Percentiles rank a stretch among this genome's conserved stretches.
Conservation (phyloP, 1,284 basidiomycete species). For the Apiotrichum mycotoxinovorans region DNA sequence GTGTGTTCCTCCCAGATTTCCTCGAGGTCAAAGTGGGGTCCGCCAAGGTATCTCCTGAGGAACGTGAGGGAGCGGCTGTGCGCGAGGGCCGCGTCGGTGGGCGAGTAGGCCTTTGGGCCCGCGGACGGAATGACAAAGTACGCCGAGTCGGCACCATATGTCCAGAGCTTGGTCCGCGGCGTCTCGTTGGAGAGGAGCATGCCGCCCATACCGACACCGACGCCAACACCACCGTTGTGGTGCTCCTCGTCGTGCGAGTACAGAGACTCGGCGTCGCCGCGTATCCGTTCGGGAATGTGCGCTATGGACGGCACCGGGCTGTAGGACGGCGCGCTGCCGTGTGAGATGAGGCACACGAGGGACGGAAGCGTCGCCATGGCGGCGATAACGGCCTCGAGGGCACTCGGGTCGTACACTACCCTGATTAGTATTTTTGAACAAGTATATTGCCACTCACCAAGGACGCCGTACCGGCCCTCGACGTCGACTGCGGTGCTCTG, state of each 20-base stretch:
- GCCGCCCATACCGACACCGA: not conserved
- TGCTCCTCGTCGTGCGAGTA: not conserved
- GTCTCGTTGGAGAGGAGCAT: not conserved
- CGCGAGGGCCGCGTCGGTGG: slow-evolving; percentile 13
- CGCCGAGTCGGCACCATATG: slow-evolving; percentile 12
- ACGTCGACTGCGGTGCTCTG: slow-evolving; percentile 4
- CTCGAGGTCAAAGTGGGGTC: slow-evolving; percentile 24
- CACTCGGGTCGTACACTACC: slow-evolving; percentile 23
- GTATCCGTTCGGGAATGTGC: slow-evolving; percentile 9
- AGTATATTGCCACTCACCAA: slow-evolving; percentile 9
- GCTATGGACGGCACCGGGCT: slow-evolving; percentile 9
- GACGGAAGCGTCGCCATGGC: slow-evolving; percentile 2
- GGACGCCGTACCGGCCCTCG: slow-evolving; percentile 8
- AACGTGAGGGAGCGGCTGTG: slow-evolving; percentile 20
- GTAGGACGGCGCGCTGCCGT: slow-evolving; percentile 14
- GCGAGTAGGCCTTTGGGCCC: slow-evolving; percentile 18
- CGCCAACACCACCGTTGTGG: not conserved
- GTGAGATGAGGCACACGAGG: slow-evolving; percentile 13
- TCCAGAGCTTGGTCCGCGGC: slow-evolving; percentile 4
- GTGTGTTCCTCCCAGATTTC: slow-evolving; percentile 24
- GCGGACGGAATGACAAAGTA: slow-evolving; percentile 23
- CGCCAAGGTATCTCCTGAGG: slow-evolving; percentile 15
- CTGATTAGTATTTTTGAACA: slow-evolving; percentile 1
- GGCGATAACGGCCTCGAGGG: slow-evolving; percentile 12
- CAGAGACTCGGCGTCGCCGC: slow-evolving; percentile 3